A percentile compares a stretch with the other conserved stretches of the same genome.
These are phyloP conservation scores for Picea glauca DNA, from an alignment of 75 land plant species.

Conservation along the genomic window DNA sequence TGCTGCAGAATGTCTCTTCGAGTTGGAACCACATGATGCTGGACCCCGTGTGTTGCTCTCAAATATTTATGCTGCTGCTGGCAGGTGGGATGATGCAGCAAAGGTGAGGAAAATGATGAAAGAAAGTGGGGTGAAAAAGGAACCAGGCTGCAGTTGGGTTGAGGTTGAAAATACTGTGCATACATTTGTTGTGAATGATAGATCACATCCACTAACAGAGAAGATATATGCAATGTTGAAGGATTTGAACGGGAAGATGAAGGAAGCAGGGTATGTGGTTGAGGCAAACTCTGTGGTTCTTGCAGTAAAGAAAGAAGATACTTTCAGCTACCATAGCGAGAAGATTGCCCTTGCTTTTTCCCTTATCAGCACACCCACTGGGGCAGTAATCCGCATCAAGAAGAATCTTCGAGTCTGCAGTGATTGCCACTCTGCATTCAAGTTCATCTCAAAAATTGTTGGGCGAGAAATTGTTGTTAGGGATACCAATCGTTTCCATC, in stretches of 20 bases:
- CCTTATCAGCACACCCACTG: constrained; percentile 2
- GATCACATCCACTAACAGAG: constrained; percentile 18
- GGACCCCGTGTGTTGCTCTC: constrained; percentile 13
- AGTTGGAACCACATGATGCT: constrained; percentile 5
- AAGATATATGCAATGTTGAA: constrained; percentile 23
- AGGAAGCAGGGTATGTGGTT: constrained; percentile 9
- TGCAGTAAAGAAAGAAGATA: not conserved
- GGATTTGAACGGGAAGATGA: not conserved
- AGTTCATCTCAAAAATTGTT: constrained; percentile 1
- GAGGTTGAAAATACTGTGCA: constrained; percentile 25
- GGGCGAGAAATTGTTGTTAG: constrained; percentile 7
- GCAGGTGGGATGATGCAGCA: constrained; percentile 4
- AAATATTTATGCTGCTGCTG: constrained; percentile 13
- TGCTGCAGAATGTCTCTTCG: not conserved
- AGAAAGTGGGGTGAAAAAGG: constrained; percentile 31
- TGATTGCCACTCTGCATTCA: constrained; percentile 4
- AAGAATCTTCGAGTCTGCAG: constrained; percentile 6
- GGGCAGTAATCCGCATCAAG: constrained; percentile 2
- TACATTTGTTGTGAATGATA: constrained; percentile 30
- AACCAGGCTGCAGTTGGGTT: constrained; percentile 44
- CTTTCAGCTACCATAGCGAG: constrained; percentile 8
- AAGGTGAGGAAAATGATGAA: constrained; percentile 15
- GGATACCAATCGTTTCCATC: constrained; percentile 4
- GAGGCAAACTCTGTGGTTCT: not conserved
- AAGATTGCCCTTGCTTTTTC: constrained; percentile 9